These are phyloP conservation scores for Penicillium chermesinum DNA, from an alignment of 495 filamentous ascomycete genomes.

Conservation along the genomic window DNA sequence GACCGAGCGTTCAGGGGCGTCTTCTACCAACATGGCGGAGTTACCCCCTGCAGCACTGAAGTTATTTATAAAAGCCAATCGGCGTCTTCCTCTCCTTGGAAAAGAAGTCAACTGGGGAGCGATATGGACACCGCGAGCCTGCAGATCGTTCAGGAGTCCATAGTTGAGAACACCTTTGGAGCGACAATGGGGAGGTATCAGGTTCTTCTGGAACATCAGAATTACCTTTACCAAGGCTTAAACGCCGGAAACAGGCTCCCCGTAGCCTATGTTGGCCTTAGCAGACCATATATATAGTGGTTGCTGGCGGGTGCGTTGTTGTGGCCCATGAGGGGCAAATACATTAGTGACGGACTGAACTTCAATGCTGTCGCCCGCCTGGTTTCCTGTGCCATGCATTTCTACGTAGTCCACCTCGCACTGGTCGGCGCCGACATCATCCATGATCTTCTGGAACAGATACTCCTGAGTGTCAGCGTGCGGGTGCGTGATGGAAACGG, in stretches of 20 bases:
- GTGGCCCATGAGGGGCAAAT: constrained; percentile 21
- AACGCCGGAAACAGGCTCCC: constrained; percentile 27
- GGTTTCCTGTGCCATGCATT: constrained; percentile 44
- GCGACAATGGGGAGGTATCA: constrained; percentile 29
- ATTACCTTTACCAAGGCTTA: constrained; percentile 30
- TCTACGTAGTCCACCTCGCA: constrained; percentile 49
- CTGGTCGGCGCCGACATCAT: constrained; percentile 42
- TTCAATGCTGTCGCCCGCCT: constrained; percentile 35
- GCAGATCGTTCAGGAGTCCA: constrained; percentile 12
- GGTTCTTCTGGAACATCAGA: constrained; percentile 24
- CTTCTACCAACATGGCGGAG: background rate
- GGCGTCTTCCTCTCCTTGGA: background rate
- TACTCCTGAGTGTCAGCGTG: constrained; percentile 46
- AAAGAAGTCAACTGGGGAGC: background rate
- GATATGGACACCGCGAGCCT: constrained; percentile 26
- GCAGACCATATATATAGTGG: constrained; percentile 21
- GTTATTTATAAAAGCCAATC: background rate
- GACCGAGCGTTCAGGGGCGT: background rate
- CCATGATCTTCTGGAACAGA: constrained; percentile 39
- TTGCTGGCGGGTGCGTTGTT: background rate
- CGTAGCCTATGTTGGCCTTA: constrained; percentile 36
- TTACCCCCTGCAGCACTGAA: background rate
- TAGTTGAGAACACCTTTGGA: constrained; percentile 38
- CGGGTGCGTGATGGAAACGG: constrained; percentile 43
- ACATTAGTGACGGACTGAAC: constrained; percentile 26